Evolutionary conservation across 179 eudicot genomes (phyloP).

Genomic region (Beta corolliflora): DNA sequence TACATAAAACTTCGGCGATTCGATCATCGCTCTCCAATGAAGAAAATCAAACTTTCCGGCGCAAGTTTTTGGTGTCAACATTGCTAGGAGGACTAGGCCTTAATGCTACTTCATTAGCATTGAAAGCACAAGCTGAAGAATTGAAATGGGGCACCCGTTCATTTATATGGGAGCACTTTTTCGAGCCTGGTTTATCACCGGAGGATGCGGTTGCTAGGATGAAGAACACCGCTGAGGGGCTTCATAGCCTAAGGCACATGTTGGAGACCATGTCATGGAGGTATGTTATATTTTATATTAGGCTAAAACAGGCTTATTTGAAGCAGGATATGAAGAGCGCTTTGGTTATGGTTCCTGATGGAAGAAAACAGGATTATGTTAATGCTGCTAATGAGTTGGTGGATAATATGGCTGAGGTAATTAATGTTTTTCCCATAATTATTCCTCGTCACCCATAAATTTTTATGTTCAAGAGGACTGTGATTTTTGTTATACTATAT

Average conservation of each 20-base stretch:
- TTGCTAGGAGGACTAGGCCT: slow-evolving; percentile 34
- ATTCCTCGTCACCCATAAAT: not conserved
- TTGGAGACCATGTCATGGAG: slow-evolving; percentile 89
- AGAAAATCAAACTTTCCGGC: slow-evolving; percentile 18
- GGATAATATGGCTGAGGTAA: slow-evolving; percentile 83
- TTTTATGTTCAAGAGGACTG: too few species aligned
- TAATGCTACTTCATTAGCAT: slow-evolving; percentile 9
- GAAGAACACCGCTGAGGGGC: slow-evolving; percentile 72
- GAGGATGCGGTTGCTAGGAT: slow-evolving; percentile 77
- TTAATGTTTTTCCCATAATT: not conserved
- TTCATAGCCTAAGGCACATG: slow-evolving; percentile 73
- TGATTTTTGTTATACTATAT: too few species aligned
- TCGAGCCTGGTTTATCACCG: slow-evolving; percentile 78
- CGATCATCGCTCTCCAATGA: slow-evolving; percentile 34
- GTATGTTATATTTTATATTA: slow-evolving; percentile 69
- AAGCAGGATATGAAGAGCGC: slow-evolving; percentile 70
- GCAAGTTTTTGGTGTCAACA: slow-evolving; percentile 29
- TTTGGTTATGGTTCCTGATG: slow-evolving; percentile 48
- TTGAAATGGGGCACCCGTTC: slow-evolving; percentile 82
- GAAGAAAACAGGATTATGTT: slow-evolving; percentile 45
- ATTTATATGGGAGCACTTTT: slow-evolving; percentile 62
- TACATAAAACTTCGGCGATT: slow-evolving; percentile 17
- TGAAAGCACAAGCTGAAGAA: slow-evolving; percentile 53
- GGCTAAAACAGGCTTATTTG: slow-evolving; percentile 71
- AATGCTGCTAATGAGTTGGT: slow-evolving; percentile 75